A percentile compares a stretch with the other conserved stretches of the same genome.
phyloP scores from a whole-genome alignment of 139 green algal species.

The Eudorina sp. region DNA sequence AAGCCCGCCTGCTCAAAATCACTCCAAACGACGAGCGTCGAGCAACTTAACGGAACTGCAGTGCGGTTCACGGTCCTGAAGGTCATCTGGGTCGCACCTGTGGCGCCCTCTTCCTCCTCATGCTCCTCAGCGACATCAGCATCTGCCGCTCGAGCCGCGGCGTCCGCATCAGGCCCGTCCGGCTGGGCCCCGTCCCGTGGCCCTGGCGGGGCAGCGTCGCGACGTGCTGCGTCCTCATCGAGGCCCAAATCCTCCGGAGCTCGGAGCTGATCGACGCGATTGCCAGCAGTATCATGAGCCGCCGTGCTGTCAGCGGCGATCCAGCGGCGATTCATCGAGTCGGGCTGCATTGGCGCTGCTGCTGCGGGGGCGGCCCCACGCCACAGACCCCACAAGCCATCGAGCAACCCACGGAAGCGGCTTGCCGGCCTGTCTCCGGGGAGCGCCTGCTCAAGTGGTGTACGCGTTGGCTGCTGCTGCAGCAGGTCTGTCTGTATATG shows the following conservation, averaged over 20 bases:
- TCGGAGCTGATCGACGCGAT: not conserved
- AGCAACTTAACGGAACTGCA: too few relatives aligned
- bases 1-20: too few relatives aligned
- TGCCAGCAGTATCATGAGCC: not conserved
- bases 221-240: not conserved
- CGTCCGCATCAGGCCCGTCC: not conserved
- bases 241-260: not conserved
- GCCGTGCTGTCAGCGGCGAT: not conserved
- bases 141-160: not conserved
- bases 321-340: not conserved
- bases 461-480: too few relatives aligned
- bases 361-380: not conserved
- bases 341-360: not conserved
- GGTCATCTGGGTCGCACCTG: too few relatives aligned
- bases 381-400: not conserved
- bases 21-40: too few relatives aligned
- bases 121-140: too few relatives aligned
- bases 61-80: too few relatives aligned
- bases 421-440: not conserved
- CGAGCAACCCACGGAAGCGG: not conserved
- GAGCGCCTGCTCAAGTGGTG: too few relatives aligned
- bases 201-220: not conserved
- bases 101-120: too few relatives aligned
- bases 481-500: too few relatives aligned
- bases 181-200: not conserved